Base-by-base conservation (phyloP, 345 rosid species). In the Citrus cavaleriei region DNA sequence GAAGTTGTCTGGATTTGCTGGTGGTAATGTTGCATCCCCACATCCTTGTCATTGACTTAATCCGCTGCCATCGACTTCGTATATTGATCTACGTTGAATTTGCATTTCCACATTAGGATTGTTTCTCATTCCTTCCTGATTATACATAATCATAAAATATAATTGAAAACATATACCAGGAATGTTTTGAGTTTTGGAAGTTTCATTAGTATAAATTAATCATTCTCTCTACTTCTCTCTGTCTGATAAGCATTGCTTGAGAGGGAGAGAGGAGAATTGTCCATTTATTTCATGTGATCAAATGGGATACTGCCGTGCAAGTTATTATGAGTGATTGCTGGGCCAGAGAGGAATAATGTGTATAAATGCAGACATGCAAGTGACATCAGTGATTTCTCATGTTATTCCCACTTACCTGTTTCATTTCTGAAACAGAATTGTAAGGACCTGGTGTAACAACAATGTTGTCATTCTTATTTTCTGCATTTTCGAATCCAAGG, bases 121-220 rank as follows among this genome's bases (percentile, higher is more conserved):
- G 82, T 81, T 82, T 84, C 74, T 84, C 88, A 81, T 78, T 72
- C 76, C 78, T 77, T 84, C 86, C 85, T 85, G 84, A 78, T 82
- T 71, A 67, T 62, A 54, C 86, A 78, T 80, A 24, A 71, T 72
- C 62, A 60, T 30, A 74, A 81, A 57, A 68, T 80, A 66, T 67
- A 73, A 76, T 73, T 65, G 77, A 49, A 76, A 46, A 37, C 21
- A 37, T 75, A 63, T 42, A 75, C 65, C 71, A 42, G 70, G 78
- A 55, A 78, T 60, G 27, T 69, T 81, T 78, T 65, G 57, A 66
- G 19, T 64, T 74, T 68, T 8, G 27, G 62, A 63, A 54, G 49
- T 74, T 70, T 49, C 42, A 4, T 73, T 68, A 38, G 78, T 25
- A 57, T 28, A 69, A 22, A 40, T 51, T 40, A 46, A n/a, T 46